Evolutionary conservation across 768 basidiomycete genomes (phyloP).

Genomic region (Leccinum subtestaceum): DNA sequence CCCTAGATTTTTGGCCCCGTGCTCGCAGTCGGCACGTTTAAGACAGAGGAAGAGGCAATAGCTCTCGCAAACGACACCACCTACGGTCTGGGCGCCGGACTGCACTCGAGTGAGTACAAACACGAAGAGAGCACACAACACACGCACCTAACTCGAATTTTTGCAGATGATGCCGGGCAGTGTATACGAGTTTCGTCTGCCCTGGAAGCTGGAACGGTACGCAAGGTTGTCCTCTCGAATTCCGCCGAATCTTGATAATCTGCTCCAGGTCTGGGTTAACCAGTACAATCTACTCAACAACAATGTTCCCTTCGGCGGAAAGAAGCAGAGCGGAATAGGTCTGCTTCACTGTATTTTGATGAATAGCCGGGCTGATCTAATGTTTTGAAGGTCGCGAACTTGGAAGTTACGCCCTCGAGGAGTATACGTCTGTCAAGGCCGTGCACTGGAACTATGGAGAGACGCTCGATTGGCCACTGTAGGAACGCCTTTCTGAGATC

Average conservation of each 20-base stretch:
- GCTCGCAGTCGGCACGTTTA: constrained; percentile 76
- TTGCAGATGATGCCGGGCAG: constrained; percentile 72
- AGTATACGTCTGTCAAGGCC: constrained; percentile 80
- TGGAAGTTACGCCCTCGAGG: constrained; percentile 79
- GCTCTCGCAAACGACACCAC: constrained; percentile 80
- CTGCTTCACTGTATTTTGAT: neutral
- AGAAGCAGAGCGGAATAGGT: constrained; percentile 90
- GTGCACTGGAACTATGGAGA: constrained; percentile 89
- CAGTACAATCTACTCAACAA: constrained; percentile 81
- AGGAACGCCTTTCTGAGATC: constrained; percentile 5
- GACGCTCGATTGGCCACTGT: constrained; percentile 76
- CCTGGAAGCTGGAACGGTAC: constrained; percentile 85
- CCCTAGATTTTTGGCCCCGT: constrained; percentile 92
- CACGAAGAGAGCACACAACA: neutral
- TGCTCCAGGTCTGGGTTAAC: constrained; percentile 81
- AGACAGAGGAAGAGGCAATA: constrained; percentile 85
- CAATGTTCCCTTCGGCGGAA: constrained; percentile 94
- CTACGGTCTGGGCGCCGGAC: constrained; percentile 89
- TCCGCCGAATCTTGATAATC: constrained; percentile 5
- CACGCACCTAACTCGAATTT: constrained; percentile 21
- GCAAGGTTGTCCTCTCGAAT: constrained; percentile 17
- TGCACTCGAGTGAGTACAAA: constrained; percentile 75
- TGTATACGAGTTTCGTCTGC: constrained; percentile 86
- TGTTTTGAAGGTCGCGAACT: constrained; percentile 72
- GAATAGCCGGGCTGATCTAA: constrained; percentile 8